These are phyloP conservation scores for Dianthus caryophyllus DNA, from an alignment of 148 eudicot species.

Conservation along the genomic window DNA sequence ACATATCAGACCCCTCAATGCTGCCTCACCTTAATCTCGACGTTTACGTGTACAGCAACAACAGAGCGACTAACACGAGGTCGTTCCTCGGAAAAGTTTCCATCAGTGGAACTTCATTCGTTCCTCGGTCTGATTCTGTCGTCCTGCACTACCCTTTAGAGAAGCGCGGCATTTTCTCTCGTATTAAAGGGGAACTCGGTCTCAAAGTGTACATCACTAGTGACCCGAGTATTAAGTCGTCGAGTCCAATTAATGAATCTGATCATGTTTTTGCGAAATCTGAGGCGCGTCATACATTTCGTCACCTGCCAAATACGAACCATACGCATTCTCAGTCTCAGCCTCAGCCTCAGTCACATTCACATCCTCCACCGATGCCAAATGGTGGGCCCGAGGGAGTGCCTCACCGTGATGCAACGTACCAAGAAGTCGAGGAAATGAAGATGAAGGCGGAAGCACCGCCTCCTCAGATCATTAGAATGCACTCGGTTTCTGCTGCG, in stretches of 20 bases:
- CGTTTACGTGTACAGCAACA: conserved; percentile 54
- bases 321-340: conserved; percentile 26
- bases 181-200: conserved; percentile 84
- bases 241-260: conserved; percentile 36
- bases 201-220: conserved; percentile 78
- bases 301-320: conserved; percentile 60
- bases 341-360: conserved; percentile 26
- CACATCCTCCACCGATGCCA: conserved; percentile 21
- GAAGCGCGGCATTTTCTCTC: conserved; percentile 83
- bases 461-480: conserved; percentile 65
- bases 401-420: conserved; percentile 43
- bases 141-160: conserved; percentile 83
- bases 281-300: conserved; percentile 63
- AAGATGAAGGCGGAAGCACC: conserved; percentile 63
- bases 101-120: conserved; percentile 82
- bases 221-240: conserved; percentile 73
- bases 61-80: conserved; percentile 40
- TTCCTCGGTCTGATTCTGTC: conserved; percentile 72
- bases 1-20: conserved; percentile 68
- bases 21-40: conserved; percentile 64
- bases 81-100: conserved; percentile 83
- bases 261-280: conserved; percentile 33
- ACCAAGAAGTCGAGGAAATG: conserved; percentile 63
- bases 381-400: conserved; percentile 20
- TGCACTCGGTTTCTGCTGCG: conserved; percentile 65